Evolutionary conservation across 169 alveolate species (phyloP).

Genomic region (Plasmodium vivax): DNA sequence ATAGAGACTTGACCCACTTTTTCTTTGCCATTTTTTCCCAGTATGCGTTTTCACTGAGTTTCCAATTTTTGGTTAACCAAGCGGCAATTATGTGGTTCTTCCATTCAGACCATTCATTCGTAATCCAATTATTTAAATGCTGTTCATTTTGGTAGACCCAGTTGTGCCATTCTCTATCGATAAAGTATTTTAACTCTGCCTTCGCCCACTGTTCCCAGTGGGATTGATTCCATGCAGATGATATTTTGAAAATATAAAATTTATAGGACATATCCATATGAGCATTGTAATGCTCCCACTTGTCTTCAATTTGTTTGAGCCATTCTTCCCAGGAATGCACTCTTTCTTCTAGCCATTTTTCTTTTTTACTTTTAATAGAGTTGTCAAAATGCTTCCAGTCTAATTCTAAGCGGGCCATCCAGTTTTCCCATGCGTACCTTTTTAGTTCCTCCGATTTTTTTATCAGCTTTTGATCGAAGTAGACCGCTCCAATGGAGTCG

Average conservation of each 20-base stretch:
- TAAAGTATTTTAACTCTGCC: neutral
- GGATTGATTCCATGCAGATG: neutral
- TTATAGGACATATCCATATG: conserved; percentile 9
- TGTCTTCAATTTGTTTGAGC: neutral
- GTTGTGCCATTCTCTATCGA: neutral
- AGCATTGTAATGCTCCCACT: conserved; percentile 17
- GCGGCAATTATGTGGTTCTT: neutral
- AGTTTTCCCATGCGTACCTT: neutral
- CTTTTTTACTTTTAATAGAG: neutral
- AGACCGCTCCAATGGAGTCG: neutral
- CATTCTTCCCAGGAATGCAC: neutral
- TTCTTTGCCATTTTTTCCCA: conserved; percentile 6
- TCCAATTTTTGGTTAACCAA: conserved; percentile 26
- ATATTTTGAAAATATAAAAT: neutral
- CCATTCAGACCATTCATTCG: conserved; percentile 12
- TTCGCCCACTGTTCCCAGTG: conserved; percentile 22
- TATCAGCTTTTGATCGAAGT: neutral
- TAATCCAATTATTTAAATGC: neutral
- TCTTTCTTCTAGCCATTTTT: neutral
- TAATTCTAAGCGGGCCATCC: neutral
- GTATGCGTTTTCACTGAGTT: neutral
- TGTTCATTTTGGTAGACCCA: conserved; percentile 14
- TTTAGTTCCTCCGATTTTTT: neutral
- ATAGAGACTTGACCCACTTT: neutral
- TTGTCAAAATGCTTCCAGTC: neutral